Base-by-base conservation (phyloP, 2,329 filamentous ascomycete species). In the Blastomyces silverae region DNA sequence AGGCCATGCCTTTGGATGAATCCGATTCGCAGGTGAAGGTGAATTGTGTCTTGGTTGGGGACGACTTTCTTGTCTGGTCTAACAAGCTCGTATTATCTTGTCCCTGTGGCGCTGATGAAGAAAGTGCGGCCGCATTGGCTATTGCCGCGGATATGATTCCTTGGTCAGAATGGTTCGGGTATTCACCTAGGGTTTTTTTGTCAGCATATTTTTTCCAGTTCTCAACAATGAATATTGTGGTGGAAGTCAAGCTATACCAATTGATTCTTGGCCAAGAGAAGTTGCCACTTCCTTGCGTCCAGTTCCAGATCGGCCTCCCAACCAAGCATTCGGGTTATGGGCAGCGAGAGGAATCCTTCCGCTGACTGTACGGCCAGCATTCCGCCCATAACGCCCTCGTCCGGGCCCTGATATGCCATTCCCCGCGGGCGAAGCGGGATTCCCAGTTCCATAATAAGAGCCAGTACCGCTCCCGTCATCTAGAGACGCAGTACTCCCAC, bases 21-120 rank as follows among this genome's bases (percentile, higher is more conserved):
- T 94, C 91, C 0, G 92, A 93, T 72, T 95, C 90, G 77, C 92
- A 97, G 15, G 91, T 96, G 74, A 99, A 99, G 11, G 94, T 99
- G 75, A 99, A 99, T 71, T 97, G 91, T 0, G 90, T 89, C 64
- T 92, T 91, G 6, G 88, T 85, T 4, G 90, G 86, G 46, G 84
- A 86, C 3, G 84, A 74, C 71, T 85, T 88, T 65, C 81, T 81
- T 6, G 84, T 79, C 75, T 91, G 89, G 65, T 91, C 87, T 60
- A 95, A 79, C 66, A 92, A 82, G 75, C 89, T 93, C 68, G 88
- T 82, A 76, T 91, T 94, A 73, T 93, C 90, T 73, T 91, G 87
- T 17, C 87, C 89, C 70, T 82, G 83, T 28, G 78, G 76, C 17
- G 83, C 80, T 1, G 85, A 82, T 17, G 83, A 79, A 63, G 85